Evolutionary conservation across 306 rosid genomes (phyloP), one percentile per base, ranked within the genome.

Genomic region (Quercus gilva): DNA sequence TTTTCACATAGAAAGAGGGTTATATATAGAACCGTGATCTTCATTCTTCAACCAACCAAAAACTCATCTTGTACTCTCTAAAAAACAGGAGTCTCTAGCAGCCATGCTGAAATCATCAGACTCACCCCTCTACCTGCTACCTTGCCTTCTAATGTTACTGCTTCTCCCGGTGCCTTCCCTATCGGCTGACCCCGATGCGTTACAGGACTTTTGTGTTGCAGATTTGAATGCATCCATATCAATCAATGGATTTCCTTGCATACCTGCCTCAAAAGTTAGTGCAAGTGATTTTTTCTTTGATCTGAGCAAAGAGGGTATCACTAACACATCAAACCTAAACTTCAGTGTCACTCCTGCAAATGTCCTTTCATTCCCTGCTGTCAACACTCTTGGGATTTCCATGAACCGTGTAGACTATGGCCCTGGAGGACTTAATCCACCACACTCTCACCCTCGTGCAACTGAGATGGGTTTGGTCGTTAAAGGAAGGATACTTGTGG

Each of bases 211-310:
- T 25, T 85, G 91, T 17, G 83, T 88, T 4, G 87, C 84, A 15
- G 74, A 76, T 68, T 11, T 61, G 23, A 80, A 70, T 73, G 71
- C 84, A 29, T 20, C 85, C 31, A 2, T 43, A 5, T 73, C 79
- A 1, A 11, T 80, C 7, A 87, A 87, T 80, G 91, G 91, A 49
- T 85, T 82, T 68, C 87, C 87, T 8, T 87, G 91, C 82, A 87
- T 85, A 41, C 78, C 87, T 26, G 7, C 21, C n/a, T 70, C 88
- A 1, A 9, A 82, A 12, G 78, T 82, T 4, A 80, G 77, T 69
- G 59, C 87, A 19, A 85, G 31, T 26, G 91, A 87, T 26, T 87
- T 87, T 61, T 80, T 87, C 87, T 82, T 82, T 63, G 77, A 76
- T 55, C 51, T 83, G 8, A 63, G 53, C 84, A 60, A 72, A 69